Percentiles rank a stretch among this genome's conserved stretches.
Conservation (phyloP, 2,329 filamentous ascomycete species). For the Ascomycota sp. region DNA sequence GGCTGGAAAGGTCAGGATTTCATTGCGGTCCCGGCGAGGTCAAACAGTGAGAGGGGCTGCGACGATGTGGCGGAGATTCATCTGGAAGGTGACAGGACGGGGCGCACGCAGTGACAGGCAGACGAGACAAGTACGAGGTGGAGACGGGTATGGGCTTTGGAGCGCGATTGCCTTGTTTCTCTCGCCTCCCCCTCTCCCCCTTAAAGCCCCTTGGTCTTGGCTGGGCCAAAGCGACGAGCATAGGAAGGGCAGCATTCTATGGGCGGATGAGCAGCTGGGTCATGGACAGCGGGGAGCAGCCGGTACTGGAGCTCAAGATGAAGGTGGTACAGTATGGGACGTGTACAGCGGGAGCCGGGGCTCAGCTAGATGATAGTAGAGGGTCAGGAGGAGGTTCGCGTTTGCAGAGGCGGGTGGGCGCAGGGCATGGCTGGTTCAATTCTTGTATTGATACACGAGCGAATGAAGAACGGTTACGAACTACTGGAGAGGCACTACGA, state of each 20-base stretch:
- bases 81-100: constrained; percentile 18
- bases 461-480: too few relatives aligned
- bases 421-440: constrained; percentile 2
- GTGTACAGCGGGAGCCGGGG: not conserved
- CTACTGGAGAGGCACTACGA: too few relatives aligned
- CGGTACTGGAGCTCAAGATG: too few relatives aligned
- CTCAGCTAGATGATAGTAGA: constrained; percentile 5
- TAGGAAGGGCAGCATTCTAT: too few relatives aligned
- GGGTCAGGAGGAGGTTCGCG: constrained; percentile 2
- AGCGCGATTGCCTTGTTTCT: not conserved
- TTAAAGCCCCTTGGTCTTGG: too few relatives aligned
- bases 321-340: too few relatives aligned
- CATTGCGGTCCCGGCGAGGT: constrained; percentile 18
- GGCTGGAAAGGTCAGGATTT: constrained; percentile 16
- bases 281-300: too few relatives aligned
- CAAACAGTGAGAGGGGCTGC: constrained; percentile 15
- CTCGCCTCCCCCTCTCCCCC: too few relatives aligned
- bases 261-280: too few relatives aligned
- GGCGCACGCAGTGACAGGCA: constrained; percentile 5
- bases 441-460: too few relatives aligned
- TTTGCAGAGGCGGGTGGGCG: constrained; percentile 2
- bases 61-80: constrained; percentile 30
- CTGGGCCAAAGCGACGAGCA: too few relatives aligned
- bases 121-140: not conserved
- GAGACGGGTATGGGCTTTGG: not conserved